A percentile compares a stretch with the other conserved stretches of the same genome.
phyloP scores from a whole-genome alignment of 2,329 filamentous ascomycete genomes.

The Xylariomycetidae sp. region DNA sequence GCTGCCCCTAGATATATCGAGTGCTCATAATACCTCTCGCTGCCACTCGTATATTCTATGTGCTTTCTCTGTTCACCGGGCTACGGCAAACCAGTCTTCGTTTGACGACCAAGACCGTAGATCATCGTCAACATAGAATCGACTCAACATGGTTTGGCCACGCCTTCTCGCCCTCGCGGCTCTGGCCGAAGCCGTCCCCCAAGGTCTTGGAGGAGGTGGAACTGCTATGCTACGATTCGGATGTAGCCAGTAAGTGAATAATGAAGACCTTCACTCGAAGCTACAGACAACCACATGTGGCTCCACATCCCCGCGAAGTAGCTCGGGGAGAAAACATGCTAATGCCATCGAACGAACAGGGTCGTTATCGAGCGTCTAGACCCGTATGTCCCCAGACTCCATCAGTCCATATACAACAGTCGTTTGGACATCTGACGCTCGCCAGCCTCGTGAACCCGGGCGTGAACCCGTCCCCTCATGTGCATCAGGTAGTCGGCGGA shows the following conservation, averaged over 20 bases:
- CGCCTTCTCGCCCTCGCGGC: slow-evolving; percentile 10
- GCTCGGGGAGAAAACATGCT: slow-evolving; percentile 1
- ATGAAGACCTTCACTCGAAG: not conserved
- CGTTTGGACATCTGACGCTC: too few species aligned
- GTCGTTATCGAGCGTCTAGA: slow-evolving; percentile 13
- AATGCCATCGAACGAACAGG: slow-evolving; percentile 21
- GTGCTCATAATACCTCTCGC: too few species aligned
- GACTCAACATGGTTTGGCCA: slow-evolving; percentile 14
- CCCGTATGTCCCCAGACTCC: slow-evolving; percentile 9
- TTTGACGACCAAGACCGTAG: too few species aligned
- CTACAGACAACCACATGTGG: too few species aligned
- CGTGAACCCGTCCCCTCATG: slow-evolving; percentile 12
- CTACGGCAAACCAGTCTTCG: not conserved
- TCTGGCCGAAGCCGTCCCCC: slow-evolving; percentile 13
- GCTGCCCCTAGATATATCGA: too few species aligned
- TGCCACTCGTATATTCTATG: not conserved
- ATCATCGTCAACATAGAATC: too few species aligned
- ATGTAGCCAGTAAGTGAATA: slow-evolving; percentile 15
- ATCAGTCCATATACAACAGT: too few species aligned
- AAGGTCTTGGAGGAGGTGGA: slow-evolving; percentile 13
- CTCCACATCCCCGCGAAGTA: too few species aligned
- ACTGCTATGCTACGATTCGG: slow-evolving; percentile 19
- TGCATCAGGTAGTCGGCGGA: slow-evolving; percentile 16
- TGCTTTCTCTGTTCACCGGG: not conserved
- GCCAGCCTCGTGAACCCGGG: slow-evolving; percentile 15